phyloP scores from a whole-genome alignment of 129 eudicot genomes.

The Tanacetum coccineum region DNA sequence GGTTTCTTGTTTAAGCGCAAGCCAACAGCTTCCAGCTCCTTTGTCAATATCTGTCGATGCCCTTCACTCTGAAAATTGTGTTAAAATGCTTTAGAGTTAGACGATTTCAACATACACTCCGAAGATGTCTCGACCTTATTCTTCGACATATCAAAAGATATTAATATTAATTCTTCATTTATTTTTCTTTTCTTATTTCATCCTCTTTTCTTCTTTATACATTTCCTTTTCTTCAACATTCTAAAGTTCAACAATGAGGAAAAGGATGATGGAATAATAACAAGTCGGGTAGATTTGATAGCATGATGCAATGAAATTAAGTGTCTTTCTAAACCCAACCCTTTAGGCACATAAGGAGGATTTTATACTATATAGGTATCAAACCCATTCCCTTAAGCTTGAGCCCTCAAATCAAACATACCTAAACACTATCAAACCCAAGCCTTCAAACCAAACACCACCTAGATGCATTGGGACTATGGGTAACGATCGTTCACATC shows the following conservation, averaged over 20 bases:
- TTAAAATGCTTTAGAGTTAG: background rate
- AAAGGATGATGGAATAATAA: too few relatives aligned
- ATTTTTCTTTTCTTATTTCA: background rate
- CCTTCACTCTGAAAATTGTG: slow-evolving; percentile 72
- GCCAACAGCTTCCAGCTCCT: slow-evolving; percentile 99
- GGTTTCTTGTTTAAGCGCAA: slow-evolving; percentile 92
- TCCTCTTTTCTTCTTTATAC: background rate
- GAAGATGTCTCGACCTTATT: background rate
- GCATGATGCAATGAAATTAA: background rate
- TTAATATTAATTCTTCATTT: too few relatives aligned
- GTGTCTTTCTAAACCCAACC: background rate
- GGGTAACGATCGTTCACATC: background rate
- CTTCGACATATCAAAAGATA: too few relatives aligned
- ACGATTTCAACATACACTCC: slow-evolving; percentile 9
- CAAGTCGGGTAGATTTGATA: background rate
- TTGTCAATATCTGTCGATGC: slow-evolving; percentile 93
- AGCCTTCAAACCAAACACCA: background rate
- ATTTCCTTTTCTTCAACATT: background rate
- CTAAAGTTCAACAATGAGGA: background rate
- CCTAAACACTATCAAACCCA: background rate
- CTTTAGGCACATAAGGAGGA: background rate
- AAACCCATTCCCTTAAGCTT: background rate
- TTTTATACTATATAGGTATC: background rate
- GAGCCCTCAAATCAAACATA: background rate
- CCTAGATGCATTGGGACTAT: background rate